These are phyloP conservation scores for Cyanidium caldarium DNA, from an alignment of 23 red algal genomes.

Conservation along the genomic window DNA sequence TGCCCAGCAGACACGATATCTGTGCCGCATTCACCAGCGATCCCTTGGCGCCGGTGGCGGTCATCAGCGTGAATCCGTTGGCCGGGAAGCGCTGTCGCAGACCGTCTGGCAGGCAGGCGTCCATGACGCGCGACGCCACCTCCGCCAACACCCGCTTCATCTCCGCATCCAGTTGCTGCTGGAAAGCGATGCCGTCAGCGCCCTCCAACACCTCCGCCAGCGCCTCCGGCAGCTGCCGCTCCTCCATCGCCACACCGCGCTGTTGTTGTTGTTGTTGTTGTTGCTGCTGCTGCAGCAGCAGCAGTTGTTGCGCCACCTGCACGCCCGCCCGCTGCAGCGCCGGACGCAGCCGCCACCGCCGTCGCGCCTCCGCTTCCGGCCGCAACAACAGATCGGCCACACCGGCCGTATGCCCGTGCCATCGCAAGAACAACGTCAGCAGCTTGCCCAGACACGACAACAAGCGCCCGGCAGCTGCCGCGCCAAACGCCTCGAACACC, in stretches of 20 bases:
- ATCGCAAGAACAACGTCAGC: constrained; percentile 53
- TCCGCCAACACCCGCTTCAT: constrained; percentile 54
- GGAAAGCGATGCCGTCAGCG: constrained; percentile 21
- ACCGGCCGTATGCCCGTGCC: constrained; percentile 76
- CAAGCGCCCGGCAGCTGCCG: constrained; percentile 43
- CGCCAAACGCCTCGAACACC: constrained; percentile 60
- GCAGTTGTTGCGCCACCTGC: background rate
- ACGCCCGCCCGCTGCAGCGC: background rate
- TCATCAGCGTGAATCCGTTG: constrained; percentile 95
- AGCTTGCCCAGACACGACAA: constrained; percentile 66
- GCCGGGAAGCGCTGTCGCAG: constrained; percentile 44
- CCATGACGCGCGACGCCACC: constrained; percentile 36
- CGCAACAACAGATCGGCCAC: constrained; percentile 59
- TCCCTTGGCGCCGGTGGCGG: constrained; percentile 86
- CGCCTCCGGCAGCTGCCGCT: background rate
- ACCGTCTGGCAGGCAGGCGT: constrained; percentile 38
- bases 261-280: background rate
- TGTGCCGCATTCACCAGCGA: constrained; percentile 70
- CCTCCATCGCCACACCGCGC: background rate
- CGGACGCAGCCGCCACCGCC: background rate
- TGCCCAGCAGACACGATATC: constrained; percentile 86
- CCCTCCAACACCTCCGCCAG: constrained; percentile 28
- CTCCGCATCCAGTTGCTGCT: constrained; percentile 51
- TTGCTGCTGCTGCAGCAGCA: background rate
- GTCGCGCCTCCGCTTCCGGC: constrained; percentile 16